A percentile compares a stretch with the other conserved stretches of the same genome.
Conservation (phyloP, 2,329 filamentous ascomycete genomes). For the Trichophyton mentagrophytes region DNA sequence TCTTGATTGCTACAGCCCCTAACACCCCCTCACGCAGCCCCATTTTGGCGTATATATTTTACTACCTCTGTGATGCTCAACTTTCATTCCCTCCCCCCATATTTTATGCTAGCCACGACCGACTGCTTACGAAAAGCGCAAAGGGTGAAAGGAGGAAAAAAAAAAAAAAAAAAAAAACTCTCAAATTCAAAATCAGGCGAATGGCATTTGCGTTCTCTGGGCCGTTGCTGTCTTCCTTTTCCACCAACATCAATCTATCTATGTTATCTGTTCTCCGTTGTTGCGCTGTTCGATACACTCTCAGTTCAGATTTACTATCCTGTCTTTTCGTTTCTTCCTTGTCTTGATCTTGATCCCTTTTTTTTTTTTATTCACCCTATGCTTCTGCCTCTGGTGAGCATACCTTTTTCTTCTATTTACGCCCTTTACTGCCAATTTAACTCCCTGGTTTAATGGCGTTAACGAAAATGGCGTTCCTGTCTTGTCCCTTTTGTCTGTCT, state of each 20-base stretch:
- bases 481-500: not conserved
- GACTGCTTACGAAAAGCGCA: not conserved
- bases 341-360: not conserved
- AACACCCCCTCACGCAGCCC: not conserved
- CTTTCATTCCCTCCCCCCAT: not conserved
- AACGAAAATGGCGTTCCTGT: not conserved
- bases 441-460: not conserved
- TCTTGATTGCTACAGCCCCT: too few species aligned
- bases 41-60: not conserved
- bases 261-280: too few species aligned
- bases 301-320: not conserved
- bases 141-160: not conserved
- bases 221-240: not conserved
- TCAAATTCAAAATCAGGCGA: not conserved
- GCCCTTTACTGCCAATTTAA: not conserved
- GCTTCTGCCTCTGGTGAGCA: not conserved
- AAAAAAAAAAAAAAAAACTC: not conserved
- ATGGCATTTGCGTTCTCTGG: not conserved
- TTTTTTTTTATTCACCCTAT: too few species aligned
- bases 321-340: not conserved
- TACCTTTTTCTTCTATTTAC: not conserved
- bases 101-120: not conserved
- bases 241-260: not conserved
- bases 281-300: not conserved
- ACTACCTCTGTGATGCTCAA: not conserved